A percentile compares a stretch with the other conserved stretches of the same genome.
phyloP scores from a whole-genome alignment of 2,329 filamentous ascomycete genomes.

The Fusarium sp. region DNA sequence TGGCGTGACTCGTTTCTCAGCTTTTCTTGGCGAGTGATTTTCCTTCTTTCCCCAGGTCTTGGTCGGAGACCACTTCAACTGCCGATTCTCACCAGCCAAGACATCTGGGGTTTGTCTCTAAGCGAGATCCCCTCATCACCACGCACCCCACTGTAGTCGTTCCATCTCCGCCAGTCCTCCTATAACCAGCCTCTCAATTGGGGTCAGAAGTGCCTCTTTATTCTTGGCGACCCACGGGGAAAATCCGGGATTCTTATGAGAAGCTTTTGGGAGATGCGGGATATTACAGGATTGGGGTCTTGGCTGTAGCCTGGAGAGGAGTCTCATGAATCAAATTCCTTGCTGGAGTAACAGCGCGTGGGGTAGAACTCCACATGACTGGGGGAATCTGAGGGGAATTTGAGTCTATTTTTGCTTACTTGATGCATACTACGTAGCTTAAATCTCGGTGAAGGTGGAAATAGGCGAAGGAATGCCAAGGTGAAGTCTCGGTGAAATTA shows the following conservation, averaged over 20 bases:
- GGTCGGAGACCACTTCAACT: conserved; percentile 18
- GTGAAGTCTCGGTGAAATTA: background rate
- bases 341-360: background rate
- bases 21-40: conserved; percentile 19
- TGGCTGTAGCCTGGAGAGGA: conserved; percentile 8
- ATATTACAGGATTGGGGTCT: background rate
- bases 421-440: background rate
- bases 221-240: background rate
- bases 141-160: background rate
- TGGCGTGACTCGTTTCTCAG: background rate
- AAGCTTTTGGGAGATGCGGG: background rate
- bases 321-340: conserved; percentile 9
- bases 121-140: background rate
- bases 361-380: background rate
- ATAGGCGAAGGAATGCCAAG: background rate
- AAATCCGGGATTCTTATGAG: background rate
- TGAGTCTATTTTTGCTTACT: background rate
- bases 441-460: background rate
- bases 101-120: background rate
- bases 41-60: background rate
- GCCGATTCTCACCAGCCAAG: conserved; percentile 11
- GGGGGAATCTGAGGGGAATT: background rate
- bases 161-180: background rate
- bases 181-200: background rate
- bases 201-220: conserved; percentile 14